A percentile compares a stretch with the other conserved stretches of the same genome.
phyloP scores from a whole-genome alignment of 148 eudicot species.

The Diospyros lotus region DNA sequence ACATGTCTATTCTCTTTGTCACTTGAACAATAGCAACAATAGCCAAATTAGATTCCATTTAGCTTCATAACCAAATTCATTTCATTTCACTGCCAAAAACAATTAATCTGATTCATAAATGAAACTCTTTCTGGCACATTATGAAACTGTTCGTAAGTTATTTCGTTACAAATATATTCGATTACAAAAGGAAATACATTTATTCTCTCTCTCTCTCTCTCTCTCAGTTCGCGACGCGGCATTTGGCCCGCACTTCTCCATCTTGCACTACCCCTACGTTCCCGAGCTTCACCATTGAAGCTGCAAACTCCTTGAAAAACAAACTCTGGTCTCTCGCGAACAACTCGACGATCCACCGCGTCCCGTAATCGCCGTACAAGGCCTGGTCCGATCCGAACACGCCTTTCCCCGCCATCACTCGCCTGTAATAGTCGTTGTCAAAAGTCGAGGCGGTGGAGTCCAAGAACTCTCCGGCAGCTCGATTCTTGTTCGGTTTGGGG shows the following conservation, averaged over 20 bases:
- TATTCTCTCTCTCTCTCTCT: conserved; percentile 7
- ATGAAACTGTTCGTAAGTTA: too few relatives aligned
- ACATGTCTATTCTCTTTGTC: too few relatives aligned
- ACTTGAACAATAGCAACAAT: too few relatives aligned
- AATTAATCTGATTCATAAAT: too few relatives aligned
- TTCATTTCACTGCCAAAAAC: too few relatives aligned
- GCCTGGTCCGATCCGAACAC: conserved; percentile 55
- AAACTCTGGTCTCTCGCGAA: conserved; percentile 44
- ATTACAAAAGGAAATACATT: too few relatives aligned
- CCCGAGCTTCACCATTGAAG: conserved; percentile 55
- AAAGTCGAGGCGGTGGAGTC: conserved; percentile 54
- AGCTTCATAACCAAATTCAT: too few relatives aligned
- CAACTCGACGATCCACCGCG: conserved; percentile 44
- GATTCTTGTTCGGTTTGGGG: conserved; percentile 35
- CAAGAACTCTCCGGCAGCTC: conserved; percentile 47
- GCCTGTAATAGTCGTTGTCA: conserved; percentile 49
- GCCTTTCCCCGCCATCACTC: conserved; percentile 37
- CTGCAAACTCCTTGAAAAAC: conserved; percentile 58
- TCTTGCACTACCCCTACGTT: conserved; percentile 40
- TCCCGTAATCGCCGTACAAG: conserved; percentile 38
- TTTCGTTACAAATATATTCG: too few relatives aligned
- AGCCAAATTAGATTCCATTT: too few relatives aligned
- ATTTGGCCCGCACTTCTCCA: conserved; percentile 48
- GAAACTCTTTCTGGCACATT: too few relatives aligned
- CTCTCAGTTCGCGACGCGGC: conserved; percentile 39